Evolutionary conservation across 2,329 filamentous ascomycete species (phyloP).

Genomic region (Scleromitrula shiraiana): DNA sequence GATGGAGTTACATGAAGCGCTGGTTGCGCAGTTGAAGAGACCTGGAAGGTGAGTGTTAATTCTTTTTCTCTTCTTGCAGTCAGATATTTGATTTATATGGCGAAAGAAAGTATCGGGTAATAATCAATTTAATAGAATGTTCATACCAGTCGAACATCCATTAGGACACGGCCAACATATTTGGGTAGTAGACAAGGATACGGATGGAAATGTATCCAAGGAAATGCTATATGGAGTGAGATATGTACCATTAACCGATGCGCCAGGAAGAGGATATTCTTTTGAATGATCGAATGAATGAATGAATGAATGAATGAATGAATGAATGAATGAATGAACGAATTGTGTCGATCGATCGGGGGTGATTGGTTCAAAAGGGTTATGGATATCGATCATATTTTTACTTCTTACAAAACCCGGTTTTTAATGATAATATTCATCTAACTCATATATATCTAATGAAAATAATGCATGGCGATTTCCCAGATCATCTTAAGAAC

Average conservation of each 20-base stretch:
- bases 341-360: too few relatives aligned
- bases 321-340: too few relatives aligned
- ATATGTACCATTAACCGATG: conserved; percentile 72
- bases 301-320: not conserved
- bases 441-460: too few relatives aligned
- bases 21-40: conserved; percentile 68
- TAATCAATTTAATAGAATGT: conserved; percentile 45
- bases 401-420: too few relatives aligned
- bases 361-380: too few relatives aligned
- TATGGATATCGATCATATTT: too few relatives aligned
- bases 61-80: not conserved
- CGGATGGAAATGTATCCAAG: conserved; percentile 50
- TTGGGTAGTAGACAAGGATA: conserved; percentile 67
- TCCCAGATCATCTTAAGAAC: too few relatives aligned
- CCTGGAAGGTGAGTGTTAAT: conserved; percentile 53
- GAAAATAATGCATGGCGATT: too few relatives aligned
- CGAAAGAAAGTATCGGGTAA: not conserved
- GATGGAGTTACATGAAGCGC: conserved; percentile 57
- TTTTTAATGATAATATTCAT: too few relatives aligned
- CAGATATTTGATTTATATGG: not conserved
- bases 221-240: conserved; percentile 61
- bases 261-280: conserved; percentile 35
- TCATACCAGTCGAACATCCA: conserved; percentile 64
- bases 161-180: conserved; percentile 39
- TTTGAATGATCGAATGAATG: not conserved